phyloP scores from a whole-genome alignment of 2,329 filamentous ascomycete species.

The Sporothrix variecibatus region DNA sequence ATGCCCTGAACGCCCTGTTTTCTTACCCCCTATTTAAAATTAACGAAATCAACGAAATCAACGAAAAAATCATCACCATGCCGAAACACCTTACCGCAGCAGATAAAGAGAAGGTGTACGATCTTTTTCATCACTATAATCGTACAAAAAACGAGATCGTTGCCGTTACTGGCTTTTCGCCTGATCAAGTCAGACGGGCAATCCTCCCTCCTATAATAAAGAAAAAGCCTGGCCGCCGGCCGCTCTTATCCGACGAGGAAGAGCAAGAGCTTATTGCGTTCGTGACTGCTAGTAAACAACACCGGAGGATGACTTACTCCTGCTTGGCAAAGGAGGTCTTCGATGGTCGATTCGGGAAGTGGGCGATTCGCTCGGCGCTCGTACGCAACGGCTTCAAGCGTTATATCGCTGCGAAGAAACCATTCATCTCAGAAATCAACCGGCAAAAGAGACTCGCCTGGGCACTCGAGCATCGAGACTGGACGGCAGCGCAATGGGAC shows the following conservation, averaged over 20 bases:
- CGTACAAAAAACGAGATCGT: background rate
- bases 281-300: background rate
- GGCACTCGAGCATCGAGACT: background rate
- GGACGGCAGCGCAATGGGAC: conserved; percentile 23
- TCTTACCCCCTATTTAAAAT: too few relatives aligned
- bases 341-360: background rate
- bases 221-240: background rate
- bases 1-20: background rate
- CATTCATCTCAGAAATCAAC: conserved; percentile 25
- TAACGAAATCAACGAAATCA: background rate
- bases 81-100: background rate
- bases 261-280: background rate
- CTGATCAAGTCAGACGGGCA: background rate
- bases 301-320: conserved; percentile 11
- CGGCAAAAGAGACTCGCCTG: conserved; percentile 22
- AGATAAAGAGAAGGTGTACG: background rate
- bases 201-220: background rate
- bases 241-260: background rate
- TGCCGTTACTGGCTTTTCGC: background rate
- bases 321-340: background rate
- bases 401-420: conserved; percentile 16
- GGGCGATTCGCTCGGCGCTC: conserved; percentile 23
- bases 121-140: background rate
- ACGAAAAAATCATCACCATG: background rate
- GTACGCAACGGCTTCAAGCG: conserved; percentile 19